phyloP scores from a whole-genome alignment of 2,329 filamentous ascomycete genomes.

The Phaeosphaeria sp. region DNA sequence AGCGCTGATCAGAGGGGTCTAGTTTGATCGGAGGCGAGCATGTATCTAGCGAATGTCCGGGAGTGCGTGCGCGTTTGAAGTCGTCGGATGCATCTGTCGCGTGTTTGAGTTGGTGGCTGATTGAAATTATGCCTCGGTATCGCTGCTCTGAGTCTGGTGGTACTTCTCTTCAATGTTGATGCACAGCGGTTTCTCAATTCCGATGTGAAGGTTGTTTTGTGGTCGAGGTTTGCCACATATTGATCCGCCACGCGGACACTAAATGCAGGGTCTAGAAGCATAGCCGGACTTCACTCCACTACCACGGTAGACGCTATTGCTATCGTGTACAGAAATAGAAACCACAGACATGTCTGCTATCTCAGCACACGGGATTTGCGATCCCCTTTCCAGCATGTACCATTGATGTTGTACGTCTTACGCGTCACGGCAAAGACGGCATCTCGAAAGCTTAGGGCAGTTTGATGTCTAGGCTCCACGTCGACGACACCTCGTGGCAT shows the following conservation, averaged over 20 bases:
- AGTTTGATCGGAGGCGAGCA: not conserved
- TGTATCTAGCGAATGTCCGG: not conserved
- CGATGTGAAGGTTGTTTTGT: not conserved
- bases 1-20: not conserved
- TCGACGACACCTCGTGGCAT: slow-evolving; percentile 2
- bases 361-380: not conserved
- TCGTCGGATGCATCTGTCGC: not conserved
- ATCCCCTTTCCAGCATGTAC: not conserved
- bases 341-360: not conserved
- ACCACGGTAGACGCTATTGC: not conserved
- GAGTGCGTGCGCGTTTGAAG: not conserved
- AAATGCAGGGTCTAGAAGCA: not conserved
- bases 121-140: not conserved
- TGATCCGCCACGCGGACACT: not conserved
- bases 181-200: too few relatives aligned
- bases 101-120: not conserved
- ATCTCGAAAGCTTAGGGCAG: slow-evolving; percentile 25
- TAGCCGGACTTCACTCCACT: not conserved
- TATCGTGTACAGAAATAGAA: not conserved
- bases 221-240: not conserved
- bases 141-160: too few relatives aligned
- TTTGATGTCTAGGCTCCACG: slow-evolving; percentile 13
- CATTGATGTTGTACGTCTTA: not conserved
- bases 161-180: too few relatives aligned
- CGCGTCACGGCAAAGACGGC: slow-evolving; percentile 19